Percentiles rank a stretch among this genome's conserved stretches.
These are phyloP conservation scores for Penicillium roqueforti DNA, from an alignment of 495 filamentous ascomycete genomes.

Conservation along the genomic window DNA sequence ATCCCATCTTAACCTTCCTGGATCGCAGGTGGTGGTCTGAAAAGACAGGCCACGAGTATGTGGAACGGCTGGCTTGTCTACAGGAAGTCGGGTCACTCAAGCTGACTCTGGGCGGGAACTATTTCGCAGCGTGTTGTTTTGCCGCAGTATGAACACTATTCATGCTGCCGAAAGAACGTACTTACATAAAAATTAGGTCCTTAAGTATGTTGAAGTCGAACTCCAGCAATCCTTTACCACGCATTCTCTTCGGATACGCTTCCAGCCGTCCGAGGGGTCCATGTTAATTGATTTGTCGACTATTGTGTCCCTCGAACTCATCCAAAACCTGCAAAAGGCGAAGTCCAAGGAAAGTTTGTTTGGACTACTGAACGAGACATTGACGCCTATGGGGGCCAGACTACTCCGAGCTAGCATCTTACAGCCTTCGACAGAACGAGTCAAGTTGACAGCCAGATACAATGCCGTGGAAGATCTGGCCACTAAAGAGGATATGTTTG, in stretches of 20 bases:
- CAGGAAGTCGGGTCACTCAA: slow-evolving; percentile 77
- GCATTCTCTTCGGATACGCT: slow-evolving; percentile 80
- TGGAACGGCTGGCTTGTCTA: slow-evolving; percentile 70
- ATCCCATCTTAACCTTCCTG: slow-evolving; percentile 53
- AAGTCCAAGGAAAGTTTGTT: slow-evolving; percentile 78
- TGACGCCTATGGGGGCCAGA: slow-evolving; percentile 83
- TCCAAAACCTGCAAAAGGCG: slow-evolving; percentile 75
- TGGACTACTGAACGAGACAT: slow-evolving; percentile 76
- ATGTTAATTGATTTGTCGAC: slow-evolving; percentile 94
- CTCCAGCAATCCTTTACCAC: slow-evolving; percentile 60
- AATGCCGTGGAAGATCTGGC: slow-evolving; percentile 84
- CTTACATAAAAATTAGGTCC: slow-evolving; percentile 48
- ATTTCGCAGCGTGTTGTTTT: slow-evolving; percentile 85
- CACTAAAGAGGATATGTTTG: slow-evolving; percentile 83
- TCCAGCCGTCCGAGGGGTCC: slow-evolving; percentile 81
- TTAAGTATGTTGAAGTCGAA: slow-evolving; percentile 76
- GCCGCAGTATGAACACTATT: slow-evolving; percentile 61
- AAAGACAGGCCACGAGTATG: slow-evolving; percentile 67
- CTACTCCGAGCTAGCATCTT: slow-evolving; percentile 77
- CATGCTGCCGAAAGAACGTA: slow-evolving; percentile 8
- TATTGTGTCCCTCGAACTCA: slow-evolving; percentile 77
- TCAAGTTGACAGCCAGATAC: slow-evolving; percentile 60
- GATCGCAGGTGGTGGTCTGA: slow-evolving; percentile 92
- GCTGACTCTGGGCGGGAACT: slow-evolving; percentile 73
- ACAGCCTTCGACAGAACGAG: slow-evolving; percentile 76